Base-by-base conservation (phyloP, 345 rosid species). In the Gossypium thurberi region DNA sequence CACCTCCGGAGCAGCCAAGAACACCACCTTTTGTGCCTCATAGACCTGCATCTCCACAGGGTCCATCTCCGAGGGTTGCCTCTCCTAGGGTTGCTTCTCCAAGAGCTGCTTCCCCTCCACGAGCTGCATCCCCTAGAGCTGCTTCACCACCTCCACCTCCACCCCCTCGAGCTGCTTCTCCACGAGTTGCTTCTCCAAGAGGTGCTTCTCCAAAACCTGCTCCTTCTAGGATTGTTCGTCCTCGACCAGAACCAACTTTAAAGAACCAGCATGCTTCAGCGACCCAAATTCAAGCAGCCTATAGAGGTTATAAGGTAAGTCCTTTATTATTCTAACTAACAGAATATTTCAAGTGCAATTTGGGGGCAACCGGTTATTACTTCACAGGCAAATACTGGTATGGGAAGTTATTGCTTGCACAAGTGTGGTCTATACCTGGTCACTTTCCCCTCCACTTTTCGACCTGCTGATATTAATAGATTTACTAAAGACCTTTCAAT, bases 261-360 rank as follows among this genome's bases (percentile, higher is more conserved):
- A 78, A 84, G 67, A 74, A 83, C 76, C 91, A 86, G 40, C 73
- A 86, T 75, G 93, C 85, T 75, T 83, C 85, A 3, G 98, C 99
- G 60, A 86, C 83, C 21, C 91, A 86, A 85, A 90, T 96, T 74
- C 97, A 96, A 85, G 91, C 99, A 74, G 86, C 85, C 70, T 93
- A 85, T 47, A 85, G 96, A 84, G 99, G 98, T 73, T 91, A 84
- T 75, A 84, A 80, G 91, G 99, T 92, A 86, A 85, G 84, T 69
- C 7, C 68, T 75, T 80, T 74, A 69, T 70, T 70, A 57, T 55
- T 62, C 60, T 15, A 66, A 4, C 44, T 56, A 15, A 18, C 12
- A 2, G 50, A 58, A 23, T 40, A 13, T 28, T 11, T 11, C 50
- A 47, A 47, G 42, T 12, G 65, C 65, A 28, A 61, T 33, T 28